Conservation (phyloP, 352 stramenopile genomes). For the Pythium utonaiense region DNA sequence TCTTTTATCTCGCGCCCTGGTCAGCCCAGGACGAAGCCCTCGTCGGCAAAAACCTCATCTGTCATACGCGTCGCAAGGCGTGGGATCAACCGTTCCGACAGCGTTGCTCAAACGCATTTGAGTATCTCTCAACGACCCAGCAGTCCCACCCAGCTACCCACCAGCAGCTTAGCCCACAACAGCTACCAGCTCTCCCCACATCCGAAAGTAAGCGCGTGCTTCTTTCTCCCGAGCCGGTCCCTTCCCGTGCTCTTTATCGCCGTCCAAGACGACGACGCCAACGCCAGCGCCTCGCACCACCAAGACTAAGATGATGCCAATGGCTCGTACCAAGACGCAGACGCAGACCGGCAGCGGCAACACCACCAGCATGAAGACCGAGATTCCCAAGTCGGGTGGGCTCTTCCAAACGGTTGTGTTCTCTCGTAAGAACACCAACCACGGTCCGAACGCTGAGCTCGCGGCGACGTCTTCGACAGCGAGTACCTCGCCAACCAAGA, state of each 20-base stretch:
- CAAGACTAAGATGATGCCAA: constrained; percentile 22
- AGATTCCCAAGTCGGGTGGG: constrained; percentile 27
- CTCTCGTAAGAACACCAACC: constrained; percentile 55
- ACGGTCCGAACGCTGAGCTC: constrained; percentile 36
- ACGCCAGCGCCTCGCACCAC: constrained; percentile 14
- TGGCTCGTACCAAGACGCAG: constrained; percentile 30
- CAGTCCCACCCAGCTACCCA: not conserved
- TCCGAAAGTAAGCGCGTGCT: not conserved
- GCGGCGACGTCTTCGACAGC: constrained; percentile 10
- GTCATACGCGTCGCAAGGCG: not conserved
- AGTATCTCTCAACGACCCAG: constrained; percentile 16
- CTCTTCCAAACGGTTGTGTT: constrained; percentile 68
- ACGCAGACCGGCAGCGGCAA: constrained; percentile 12
- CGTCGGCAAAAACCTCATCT: not conserved
- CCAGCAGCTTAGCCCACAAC: not conserved
- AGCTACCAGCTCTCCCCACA: not conserved
- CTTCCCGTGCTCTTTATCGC: constrained; percentile 7
- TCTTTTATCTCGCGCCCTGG: constrained; percentile 16
- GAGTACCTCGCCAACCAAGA: constrained; percentile 33
- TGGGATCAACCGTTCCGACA: not conserved
- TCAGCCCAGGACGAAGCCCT: constrained; percentile 9
- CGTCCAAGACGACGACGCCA: constrained; percentile 10
- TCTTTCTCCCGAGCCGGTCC: constrained; percentile 7
- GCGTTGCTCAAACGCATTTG: constrained; percentile 12
- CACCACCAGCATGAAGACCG: constrained; percentile 18